Base-by-base conservation (phyloP, 148 eudicot species). In the Rhododendron griersonianum region DNA sequence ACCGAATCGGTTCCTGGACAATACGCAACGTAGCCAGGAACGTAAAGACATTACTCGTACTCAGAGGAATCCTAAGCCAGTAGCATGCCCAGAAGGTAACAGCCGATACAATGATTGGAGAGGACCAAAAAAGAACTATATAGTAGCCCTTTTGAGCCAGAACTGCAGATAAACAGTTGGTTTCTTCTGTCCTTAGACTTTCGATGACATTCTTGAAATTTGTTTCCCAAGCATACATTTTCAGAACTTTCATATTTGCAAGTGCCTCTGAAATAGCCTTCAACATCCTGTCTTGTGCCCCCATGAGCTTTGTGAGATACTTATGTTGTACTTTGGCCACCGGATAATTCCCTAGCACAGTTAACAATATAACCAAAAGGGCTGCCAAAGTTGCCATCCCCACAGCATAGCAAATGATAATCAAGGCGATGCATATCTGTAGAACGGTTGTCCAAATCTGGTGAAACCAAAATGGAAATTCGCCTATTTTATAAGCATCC, bases 181-280 rank as follows among this genome's bases (percentile, higher is more conserved):
- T 84, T 85, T 96, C 99, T 8, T 86, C 87, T 47, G 86, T 69
- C 90, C 99, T 93, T 69, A 96, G 59, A 11, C 85, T 90, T 74
- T 95, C 93, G 9, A 95, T 92, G 18, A 86, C 91, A 41, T 91
- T 85, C 88, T 89, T 95, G 86, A 96, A 92, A 91, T 94, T 95
- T 41, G 83, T 92, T 83, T 96, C 99, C 99, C 99, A 95, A 5
- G 98, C 99, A 84, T 96, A 96, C 63, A 96, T 55, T 85, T 95
- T 96, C 80, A 96, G 87, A 67, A 95, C 94, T 85, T 95, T 96
- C 97, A 96, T 96, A 86, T 92, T 94, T 87, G 90, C 91, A 14
- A 96, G 98, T 47, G 97, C 91, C 86, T 93, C 93, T 18, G 92
- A 87, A 35, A 82, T 84, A 80, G 91, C 88, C 83, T 92, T 92